Conservation (phyloP, 2,329 filamentous ascomycete species). For the Thyridium curvatum region DNA sequence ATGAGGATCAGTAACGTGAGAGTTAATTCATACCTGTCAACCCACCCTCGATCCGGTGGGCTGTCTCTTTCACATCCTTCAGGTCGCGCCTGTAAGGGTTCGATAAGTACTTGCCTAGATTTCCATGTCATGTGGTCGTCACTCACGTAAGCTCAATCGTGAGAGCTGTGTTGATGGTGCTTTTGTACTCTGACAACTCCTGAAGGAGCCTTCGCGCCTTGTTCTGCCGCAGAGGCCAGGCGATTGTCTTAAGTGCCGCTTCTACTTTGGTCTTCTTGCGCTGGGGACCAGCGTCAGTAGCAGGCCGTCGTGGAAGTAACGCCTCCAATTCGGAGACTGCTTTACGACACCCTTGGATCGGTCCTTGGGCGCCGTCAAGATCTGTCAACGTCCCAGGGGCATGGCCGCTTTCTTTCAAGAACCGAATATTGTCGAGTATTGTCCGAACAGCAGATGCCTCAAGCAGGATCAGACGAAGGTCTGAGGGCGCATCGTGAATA, state of each 20-base stretch:
- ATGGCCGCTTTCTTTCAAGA: background rate
- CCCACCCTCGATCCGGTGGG: background rate
- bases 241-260: background rate
- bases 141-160: background rate
- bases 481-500: background rate
- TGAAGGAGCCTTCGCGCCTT: background rate
- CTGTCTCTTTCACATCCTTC: background rate
- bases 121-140: background rate
- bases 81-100: background rate
- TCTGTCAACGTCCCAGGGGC: background rate
- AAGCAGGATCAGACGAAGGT: background rate
- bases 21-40: background rate
- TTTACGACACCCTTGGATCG: background rate
- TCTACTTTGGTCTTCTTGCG: too few relatives aligned
- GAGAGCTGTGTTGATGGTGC: constrained; percentile 1
- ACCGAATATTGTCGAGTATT: background rate
- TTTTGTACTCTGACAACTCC: background rate
- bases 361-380: background rate
- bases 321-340: background rate
- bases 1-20: too few relatives aligned
- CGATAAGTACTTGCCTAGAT: background rate
- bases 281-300: too few relatives aligned
- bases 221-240: background rate
- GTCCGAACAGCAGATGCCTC: background rate
- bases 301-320: background rate